phyloP scores from a whole-genome alignment of 1,139 yeast genomes.

The Taphrina pruni region DNA sequence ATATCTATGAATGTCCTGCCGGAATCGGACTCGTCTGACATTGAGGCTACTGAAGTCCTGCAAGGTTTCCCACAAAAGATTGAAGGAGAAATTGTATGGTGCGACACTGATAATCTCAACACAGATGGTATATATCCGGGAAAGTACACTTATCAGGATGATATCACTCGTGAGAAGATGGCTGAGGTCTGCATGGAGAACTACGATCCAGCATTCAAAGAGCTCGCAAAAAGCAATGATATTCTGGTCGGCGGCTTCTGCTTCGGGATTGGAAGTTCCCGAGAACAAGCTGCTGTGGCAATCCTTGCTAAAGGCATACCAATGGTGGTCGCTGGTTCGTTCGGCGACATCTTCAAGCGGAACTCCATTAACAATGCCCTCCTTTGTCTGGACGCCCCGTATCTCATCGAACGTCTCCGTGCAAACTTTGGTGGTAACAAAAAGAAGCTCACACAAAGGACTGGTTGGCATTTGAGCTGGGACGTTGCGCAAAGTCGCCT shows the following conservation, averaged over 20 bases:
- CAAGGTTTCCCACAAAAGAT: conserved; percentile 89
- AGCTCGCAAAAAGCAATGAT: conserved; percentile 83
- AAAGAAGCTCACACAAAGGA: conserved; percentile 82
- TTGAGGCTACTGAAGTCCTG: conserved; percentile 68
- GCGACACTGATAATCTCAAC: conserved; percentile 97
- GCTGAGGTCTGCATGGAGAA: conserved; percentile 99
- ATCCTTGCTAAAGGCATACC: conserved; percentile 92
- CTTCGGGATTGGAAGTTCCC: conserved; percentile 98
- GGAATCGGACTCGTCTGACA: conserved; percentile 51
- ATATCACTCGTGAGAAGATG: conserved; percentile 90
- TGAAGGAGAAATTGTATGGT: conserved; percentile 87
- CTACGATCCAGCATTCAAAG: conserved; percentile 84
- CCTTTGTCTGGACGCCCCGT: conserved; percentile 90
- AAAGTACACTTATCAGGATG: conserved; percentile 97
- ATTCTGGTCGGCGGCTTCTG: conserved; percentile 90
- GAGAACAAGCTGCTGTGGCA: conserved; percentile 99
- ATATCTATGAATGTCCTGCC: conserved; percentile 48
- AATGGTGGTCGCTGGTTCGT: conserved; percentile 93
- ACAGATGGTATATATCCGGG: conserved; percentile 99
- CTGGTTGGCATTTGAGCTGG: conserved; percentile 93
- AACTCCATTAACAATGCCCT: conserved; percentile 95
- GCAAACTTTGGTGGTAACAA: conserved; percentile 62
- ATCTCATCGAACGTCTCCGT: conserved; percentile 75
- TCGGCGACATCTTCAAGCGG: conserved; percentile 94
- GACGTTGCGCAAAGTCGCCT: conserved; percentile 86